Evolutionary conservation across 75 land plant genomes (phyloP), one percentile per base, ranked within the genome.

Genomic region (Gnetum montanum): DNA sequence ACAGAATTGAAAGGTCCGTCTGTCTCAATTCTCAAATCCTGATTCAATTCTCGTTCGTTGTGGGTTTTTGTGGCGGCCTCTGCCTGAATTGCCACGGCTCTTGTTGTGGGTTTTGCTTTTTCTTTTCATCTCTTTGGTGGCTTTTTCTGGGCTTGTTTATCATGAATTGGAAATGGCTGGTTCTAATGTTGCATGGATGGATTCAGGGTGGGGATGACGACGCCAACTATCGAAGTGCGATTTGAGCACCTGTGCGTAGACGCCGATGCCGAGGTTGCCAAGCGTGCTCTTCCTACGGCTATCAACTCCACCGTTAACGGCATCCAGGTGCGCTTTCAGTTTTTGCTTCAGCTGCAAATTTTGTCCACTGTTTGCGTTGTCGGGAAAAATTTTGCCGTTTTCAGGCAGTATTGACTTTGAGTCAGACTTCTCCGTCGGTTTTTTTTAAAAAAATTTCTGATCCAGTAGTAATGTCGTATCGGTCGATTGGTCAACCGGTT

Each of bases 181-280:
- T 8, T 10, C 2, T 40, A 10, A 4, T 13, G n/a, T 41, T 41
- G 35, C 8, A 24, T 2, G 18, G 34, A 33, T 31, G 22, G 10
- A 15, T 31, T 8, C 22, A 90, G 96, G 23, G 96, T 90, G 62
- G 92, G 88, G 6, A 74, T 90, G 49, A 73, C 72, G 25, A 33
- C 68, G 48, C 96, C 96, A 3, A 86, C 76, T 0, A 72, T 90
- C 10, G 92, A 90, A 49, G 93, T 90, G 10, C 55, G 87, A 46
- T 86, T 63, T 40, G 79, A 90, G 73, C 62, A 86, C 61, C 41
- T 90, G 46, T 74, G 24, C 5, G 38, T 86, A 5, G 76, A 74
- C 8, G 78, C 79, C 8, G 78, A 82, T 48, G 77, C 62, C 28
- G 57, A 66, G 59, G 64, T 76, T 4, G 87, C 92, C 22, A 72